phyloP scores from a whole-genome alignment of 768 basidiomycete species.

The Rhizopogon vinicolor region DNA sequence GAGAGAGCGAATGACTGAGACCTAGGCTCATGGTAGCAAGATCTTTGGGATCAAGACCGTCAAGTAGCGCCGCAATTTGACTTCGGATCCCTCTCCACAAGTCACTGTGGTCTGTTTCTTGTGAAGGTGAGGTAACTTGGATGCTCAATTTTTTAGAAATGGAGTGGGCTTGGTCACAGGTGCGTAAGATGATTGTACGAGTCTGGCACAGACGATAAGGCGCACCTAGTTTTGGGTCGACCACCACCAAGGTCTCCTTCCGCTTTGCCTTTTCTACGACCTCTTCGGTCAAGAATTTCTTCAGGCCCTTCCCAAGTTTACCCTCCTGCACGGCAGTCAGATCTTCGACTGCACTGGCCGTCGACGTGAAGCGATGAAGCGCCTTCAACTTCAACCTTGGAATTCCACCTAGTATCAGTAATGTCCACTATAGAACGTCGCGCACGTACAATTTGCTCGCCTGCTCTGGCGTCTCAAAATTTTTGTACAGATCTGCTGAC shows the following conservation, averaged over 20 bases:
- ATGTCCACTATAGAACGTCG: background rate
- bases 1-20: slow-evolving; percentile 93
- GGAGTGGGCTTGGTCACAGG: slow-evolving; percentile 52
- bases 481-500: slow-evolving; percentile 82
- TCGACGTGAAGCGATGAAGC: slow-evolving; percentile 94
- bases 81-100: slow-evolving; percentile 94
- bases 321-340: slow-evolving; percentile 89
- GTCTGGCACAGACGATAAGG: slow-evolving; percentile 7
- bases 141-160: slow-evolving; percentile 95
- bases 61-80: slow-evolving; percentile 82
- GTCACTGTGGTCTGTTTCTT: slow-evolving; percentile 58
- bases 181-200: slow-evolving; percentile 7
- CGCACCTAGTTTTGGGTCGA: slow-evolving; percentile 88
- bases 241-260: slow-evolving; percentile 79
- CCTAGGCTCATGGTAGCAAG: slow-evolving; percentile 97
- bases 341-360: slow-evolving; percentile 95
- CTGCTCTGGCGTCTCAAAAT: slow-evolving; percentile 89
- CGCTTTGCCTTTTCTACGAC: slow-evolving; percentile 87
- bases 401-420: slow-evolving; percentile 2
- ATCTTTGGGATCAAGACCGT: slow-evolving; percentile 91
- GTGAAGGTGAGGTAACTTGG: slow-evolving; percentile 63
- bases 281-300: slow-evolving; percentile 87
- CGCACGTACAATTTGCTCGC: slow-evolving; percentile 84
- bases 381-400: slow-evolving; percentile 88
- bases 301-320: slow-evolving; percentile 88